phyloP scores from a whole-genome alignment of 2,329 filamentous ascomycete species.

The Alternaria solani region DNA sequence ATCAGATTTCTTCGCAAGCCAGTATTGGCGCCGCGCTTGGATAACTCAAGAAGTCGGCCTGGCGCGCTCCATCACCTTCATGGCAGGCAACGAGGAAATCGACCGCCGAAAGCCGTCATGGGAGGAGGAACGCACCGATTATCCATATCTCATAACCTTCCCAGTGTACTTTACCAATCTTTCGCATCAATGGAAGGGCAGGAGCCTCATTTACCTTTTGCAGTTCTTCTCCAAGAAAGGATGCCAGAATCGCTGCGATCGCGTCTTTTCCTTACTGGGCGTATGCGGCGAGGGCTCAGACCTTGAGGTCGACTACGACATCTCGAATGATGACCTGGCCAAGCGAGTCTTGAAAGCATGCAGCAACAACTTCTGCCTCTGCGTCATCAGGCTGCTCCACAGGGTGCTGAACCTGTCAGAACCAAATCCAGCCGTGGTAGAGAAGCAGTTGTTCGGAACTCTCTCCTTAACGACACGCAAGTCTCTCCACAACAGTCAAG shows the following conservation, averaged over 20 bases:
- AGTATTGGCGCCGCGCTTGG: not conserved
- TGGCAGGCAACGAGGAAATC: not conserved
- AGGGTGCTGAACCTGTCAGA: not conserved
- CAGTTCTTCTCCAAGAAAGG: not conserved
- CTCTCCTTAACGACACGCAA: not conserved
- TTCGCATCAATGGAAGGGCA: not conserved
- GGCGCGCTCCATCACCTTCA: not conserved
- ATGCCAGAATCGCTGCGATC: not conserved
- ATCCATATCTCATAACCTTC: not conserved
- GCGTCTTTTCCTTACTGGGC: not conserved
- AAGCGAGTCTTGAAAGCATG: not conserved
- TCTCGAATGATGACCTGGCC: not conserved
- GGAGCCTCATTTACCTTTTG: not conserved
- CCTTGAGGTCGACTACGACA: not conserved
- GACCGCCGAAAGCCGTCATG: not conserved
- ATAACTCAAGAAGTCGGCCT: not conserved
- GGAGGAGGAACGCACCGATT: not conserved
- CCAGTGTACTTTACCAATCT: not conserved
- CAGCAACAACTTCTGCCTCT: not conserved
- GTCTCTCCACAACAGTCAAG: not conserved
- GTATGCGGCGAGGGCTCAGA: not conserved
- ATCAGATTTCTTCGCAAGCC: not conserved
- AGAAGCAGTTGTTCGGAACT: not conserved
- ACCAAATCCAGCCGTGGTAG: not conserved
- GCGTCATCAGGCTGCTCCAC: rapidly evolving